Evolutionary conservation across 257 asterid species (phyloP).

Genomic region (Solanum chmielewskii): DNA sequence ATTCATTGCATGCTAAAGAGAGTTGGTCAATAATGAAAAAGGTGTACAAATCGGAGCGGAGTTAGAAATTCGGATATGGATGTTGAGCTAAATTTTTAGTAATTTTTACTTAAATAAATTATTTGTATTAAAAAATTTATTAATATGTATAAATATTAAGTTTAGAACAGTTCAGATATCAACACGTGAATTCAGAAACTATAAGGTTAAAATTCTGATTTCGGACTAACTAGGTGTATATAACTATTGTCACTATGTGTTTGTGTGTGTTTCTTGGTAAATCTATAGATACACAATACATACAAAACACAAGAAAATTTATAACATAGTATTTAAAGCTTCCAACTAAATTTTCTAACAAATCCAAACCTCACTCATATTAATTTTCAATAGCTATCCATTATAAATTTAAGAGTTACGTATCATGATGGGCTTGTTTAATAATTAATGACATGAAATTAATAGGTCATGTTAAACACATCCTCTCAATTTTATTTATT

Average conservation of each 20-base stretch:
- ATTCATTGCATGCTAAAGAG: neutral
- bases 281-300: neutral
- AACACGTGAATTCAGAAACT: neutral
- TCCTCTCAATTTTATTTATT: neutral
- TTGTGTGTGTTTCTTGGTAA: neutral
- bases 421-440: neutral
- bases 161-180: too few relatives aligned
- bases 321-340: neutral
- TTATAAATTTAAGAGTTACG: neutral
- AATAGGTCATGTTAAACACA: neutral
- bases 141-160: too few relatives aligned
- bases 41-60: neutral
- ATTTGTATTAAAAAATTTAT: too few relatives aligned
- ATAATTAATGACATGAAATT: neutral
- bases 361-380: constrained; percentile 3
- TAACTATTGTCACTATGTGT: neutral
- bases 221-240: neutral
- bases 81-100: neutral
- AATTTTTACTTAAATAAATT: too few relatives aligned
- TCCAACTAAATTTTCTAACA: constrained; percentile 5
- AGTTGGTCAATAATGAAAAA: neutral
- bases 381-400: constrained; percentile 5
- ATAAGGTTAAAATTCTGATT: too few relatives aligned
- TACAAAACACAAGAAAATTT: neutral
- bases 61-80: too few relatives aligned